Evolutionary conservation across 2,329 filamentous ascomycete species (phyloP).

Genomic region (Triangularia verruculosa): DNA sequence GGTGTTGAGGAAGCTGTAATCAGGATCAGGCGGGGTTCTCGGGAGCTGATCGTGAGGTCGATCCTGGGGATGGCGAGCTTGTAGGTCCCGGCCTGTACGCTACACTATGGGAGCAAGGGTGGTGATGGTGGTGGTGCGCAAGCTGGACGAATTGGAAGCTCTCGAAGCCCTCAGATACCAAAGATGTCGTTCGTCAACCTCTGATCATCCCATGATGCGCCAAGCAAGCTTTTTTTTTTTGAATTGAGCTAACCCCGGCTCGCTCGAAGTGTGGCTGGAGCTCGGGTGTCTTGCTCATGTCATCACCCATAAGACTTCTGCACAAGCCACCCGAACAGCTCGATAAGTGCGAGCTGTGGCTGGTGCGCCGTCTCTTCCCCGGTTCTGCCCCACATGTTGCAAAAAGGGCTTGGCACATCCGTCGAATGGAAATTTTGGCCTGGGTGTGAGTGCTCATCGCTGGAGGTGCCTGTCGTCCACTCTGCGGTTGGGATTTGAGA

Average conservation of each 20-base stretch:
- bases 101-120: background rate
- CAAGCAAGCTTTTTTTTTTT: conserved; percentile 25
- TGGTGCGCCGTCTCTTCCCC: conserved; percentile 2
- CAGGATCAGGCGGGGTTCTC: conserved; percentile 3
- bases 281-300: background rate
- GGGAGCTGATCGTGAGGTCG: background rate
- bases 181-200: conserved; percentile 14
- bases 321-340: conserved; percentile 11
- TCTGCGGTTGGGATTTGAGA: background rate
- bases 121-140: background rate
- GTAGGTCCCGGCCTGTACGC: background rate
- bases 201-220: conserved; percentile 23
- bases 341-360: conserved; percentile 12
- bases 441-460: conserved; percentile 15
- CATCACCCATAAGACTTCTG: background rate
- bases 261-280: background rate
- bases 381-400: background rate
- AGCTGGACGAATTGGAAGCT: conserved; percentile 3
- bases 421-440: conserved; percentile 27
- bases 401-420: background rate
- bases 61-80: background rate
- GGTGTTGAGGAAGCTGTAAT: background rate
- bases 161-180: conserved; percentile 1
- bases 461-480: conserved; percentile 10
- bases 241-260: conserved; percentile 11